phyloP scores from a whole-genome alignment of 2,329 filamentous ascomycete species.

The Verticillium alfalfae region DNA sequence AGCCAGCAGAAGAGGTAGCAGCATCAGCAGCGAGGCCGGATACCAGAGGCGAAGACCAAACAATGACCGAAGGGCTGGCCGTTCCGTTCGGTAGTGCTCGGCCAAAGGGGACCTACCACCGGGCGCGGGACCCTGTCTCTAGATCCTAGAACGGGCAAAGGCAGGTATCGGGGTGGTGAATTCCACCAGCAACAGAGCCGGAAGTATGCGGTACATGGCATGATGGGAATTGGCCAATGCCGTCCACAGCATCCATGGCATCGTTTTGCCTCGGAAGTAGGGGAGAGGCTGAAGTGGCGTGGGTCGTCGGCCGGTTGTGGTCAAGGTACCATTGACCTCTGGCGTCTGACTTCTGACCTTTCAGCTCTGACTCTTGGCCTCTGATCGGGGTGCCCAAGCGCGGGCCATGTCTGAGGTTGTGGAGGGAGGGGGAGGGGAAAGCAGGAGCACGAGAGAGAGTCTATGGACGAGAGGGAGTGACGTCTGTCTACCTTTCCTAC shows the following conservation, averaged over 20 bases:
- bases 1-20: constrained; percentile 7
- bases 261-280: not conserved
- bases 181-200: not conserved
- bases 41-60: not conserved
- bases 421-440: not conserved
- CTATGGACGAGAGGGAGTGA: not conserved
- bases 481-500: constrained; percentile 3
- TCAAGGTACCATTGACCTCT: not conserved
- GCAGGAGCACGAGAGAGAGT: not conserved
- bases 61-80: not conserved
- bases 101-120: constrained; percentile 1
- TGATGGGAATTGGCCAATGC: not conserved
- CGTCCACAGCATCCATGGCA: not conserved
- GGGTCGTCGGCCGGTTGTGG: not conserved
- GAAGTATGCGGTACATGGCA: not conserved
- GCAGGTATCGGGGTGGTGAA: not conserved
- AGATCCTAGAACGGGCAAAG: not conserved
- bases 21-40: not conserved
- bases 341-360: not conserved
- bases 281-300: not conserved
- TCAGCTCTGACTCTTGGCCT: not conserved
- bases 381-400: too few relatives aligned
- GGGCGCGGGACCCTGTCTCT: not conserved
- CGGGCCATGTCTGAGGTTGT: too few relatives aligned
- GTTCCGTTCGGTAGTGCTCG: constrained; percentile 1